Base-by-base conservation (phyloP, 495 filamentous ascomycete genomes). In the Penicillium turbatum region DNA sequence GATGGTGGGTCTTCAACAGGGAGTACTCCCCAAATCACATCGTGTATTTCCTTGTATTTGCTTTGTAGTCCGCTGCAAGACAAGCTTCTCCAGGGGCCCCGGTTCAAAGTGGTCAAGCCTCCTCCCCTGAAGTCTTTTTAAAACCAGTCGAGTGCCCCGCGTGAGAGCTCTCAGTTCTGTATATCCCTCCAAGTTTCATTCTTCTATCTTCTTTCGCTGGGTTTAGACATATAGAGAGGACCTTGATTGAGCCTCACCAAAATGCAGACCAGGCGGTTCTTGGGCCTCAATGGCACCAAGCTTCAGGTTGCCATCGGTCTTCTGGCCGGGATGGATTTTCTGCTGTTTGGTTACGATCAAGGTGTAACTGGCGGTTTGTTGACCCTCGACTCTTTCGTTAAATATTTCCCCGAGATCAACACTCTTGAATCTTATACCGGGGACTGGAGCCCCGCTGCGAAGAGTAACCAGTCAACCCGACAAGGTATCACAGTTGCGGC, bases 261-360 rank as follows among this genome's bases (percentile, higher is more conserved):
- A 0, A 72, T 71, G 68, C 55, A 50, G 15, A 55, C 62, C 19
- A 66, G 47, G 9, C 50, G 45, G 13, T 88, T 80, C 62, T 80
- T 87, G 54, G 86, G 86, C 69, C 81, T 89, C 50, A 77, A 77
- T 57, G 86, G 86, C 73, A 67, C 73, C 35, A 73, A 72, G 65
- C 79, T 90, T 32, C 86, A 88, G 56, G 72, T 84, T 55, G 85
- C 83, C 48, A 83, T 90, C 49, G 83, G 82, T 36, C 59, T 84
- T 9, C 76, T 89, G 44, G 86, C 86, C 41, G 85, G 86, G 57
- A 79, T 84, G 58, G 86, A 88, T 66, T 90, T 90, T 60, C 66
- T 87, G 62, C 68, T 81, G 3, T 81, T 81, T 54, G 78, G 78
- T 45, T 81, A 81, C 66, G 78, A 81, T 55, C 77, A 80, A 44